Evolutionary conservation across 192 early-diverging fungal species (phyloP), one percentile per base, ranked within the genome.

Genomic region (Linnemannia schmuckeri): DNA sequence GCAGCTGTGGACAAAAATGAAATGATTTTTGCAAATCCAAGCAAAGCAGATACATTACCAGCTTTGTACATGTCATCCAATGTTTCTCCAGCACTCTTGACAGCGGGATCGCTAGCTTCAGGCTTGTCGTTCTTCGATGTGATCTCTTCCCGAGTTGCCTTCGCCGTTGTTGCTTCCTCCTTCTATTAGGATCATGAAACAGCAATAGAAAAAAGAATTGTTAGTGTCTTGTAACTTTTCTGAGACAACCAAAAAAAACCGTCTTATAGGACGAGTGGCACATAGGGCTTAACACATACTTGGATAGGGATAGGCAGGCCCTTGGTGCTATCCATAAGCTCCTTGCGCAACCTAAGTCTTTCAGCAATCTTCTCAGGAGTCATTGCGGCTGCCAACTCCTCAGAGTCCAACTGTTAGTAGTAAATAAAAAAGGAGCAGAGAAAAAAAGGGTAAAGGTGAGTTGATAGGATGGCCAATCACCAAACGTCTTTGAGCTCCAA

Each of bases 311-410:
- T 66, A 30, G 61, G 61, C 3, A 13, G 2, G n/a, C 61, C 61
- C 27, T 66, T 66, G 8, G 61, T 66, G 61, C 61, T 66, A 10
- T 66, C 61, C 61, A 72, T 42, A 0, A 72, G 40, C 20, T 72
- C 70, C 37, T 40, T 41, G 37, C 70, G 70, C 37, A 72, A n/a
- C 70, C 37, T 35, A 24, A 72, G 70, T 38, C 35, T 37, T 9
- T 47, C 33, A 3, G 30, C 33, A 75, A 75, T 30, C 38, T 41
- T 72, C 37, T 80, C 78, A 61, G 78, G 71, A 17, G 75, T 41
- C 75, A 71, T 80, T 27, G 72, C 42, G 33, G 33, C 52, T 44
- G 72, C 70, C 30, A 42, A 5, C 15, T 57, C 63, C 24, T 78
- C 78, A 30, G 7, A 76, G 72, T 30, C 33, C 12, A 40, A 5